Percentiles rank a stretch among this genome's conserved stretches.
Evolutionary conservation across 106 monocot genomes (phyloP).

Genomic region (Dendrobium chrysotoxum): DNA sequence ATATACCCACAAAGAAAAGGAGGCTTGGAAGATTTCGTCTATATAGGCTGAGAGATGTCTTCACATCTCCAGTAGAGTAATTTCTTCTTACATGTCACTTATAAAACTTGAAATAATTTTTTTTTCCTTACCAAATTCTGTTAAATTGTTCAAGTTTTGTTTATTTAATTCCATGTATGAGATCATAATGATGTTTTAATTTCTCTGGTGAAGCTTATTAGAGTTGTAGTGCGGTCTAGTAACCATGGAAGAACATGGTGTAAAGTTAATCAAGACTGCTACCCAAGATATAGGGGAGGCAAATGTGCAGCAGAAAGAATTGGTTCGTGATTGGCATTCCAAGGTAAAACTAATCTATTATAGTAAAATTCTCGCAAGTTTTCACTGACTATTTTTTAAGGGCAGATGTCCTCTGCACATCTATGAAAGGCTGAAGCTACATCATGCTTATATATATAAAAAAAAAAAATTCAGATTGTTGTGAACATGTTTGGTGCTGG

Average conservation of each 20-base stretch:
- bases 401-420: not conserved
- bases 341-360: constrained; percentile 15
- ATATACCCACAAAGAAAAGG: too few relatives aligned
- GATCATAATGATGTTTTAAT: not conserved
- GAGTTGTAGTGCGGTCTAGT: not conserved
- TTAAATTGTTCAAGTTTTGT: not conserved
- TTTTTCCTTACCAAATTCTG: too few relatives aligned
- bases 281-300: constrained; percentile 2
- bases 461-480: too few relatives aligned
- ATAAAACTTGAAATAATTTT: too few relatives aligned
- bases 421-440: not conserved
- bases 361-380: not conserved
- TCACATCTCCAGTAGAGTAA: too few relatives aligned
- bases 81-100: too few relatives aligned
- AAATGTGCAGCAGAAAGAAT: constrained; percentile 11
- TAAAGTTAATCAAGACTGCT: not conserved
- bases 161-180: not conserved
- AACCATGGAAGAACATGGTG: not conserved
- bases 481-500: too few relatives aligned
- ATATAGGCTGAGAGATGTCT: too few relatives aligned
- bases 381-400: not conserved
- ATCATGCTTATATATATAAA: too few relatives aligned
- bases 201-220: not conserved
- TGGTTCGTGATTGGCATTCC: constrained; percentile 3
- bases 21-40: too few relatives aligned